Evolutionary conservation across 208 protist genomes (phyloP).

Genomic region (Trypanosoma platydactyli): DNA sequence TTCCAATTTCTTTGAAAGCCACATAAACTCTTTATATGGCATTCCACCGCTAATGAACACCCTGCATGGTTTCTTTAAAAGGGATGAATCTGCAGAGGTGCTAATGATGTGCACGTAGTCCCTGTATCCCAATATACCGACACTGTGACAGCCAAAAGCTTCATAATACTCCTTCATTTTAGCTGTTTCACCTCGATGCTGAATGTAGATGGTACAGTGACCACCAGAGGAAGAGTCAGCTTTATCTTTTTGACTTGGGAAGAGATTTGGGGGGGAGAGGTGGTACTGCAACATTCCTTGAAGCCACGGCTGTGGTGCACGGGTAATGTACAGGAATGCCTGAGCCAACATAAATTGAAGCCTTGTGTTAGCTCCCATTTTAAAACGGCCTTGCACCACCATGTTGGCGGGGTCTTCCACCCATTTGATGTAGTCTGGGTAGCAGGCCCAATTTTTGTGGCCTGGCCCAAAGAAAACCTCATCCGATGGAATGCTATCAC

Average conservation of each 20-base stretch:
- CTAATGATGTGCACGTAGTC: conserved; percentile 14
- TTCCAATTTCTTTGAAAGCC: conserved; percentile 15
- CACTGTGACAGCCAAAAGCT: conserved; percentile 35
- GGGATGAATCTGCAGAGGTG: not conserved
- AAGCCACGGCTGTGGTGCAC: conserved; percentile 40
- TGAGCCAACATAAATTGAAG: conserved; percentile 34
- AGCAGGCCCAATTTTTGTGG: conserved; percentile 17
- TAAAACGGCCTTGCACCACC: conserved; percentile 28
- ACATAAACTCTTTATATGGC: conserved; percentile 14
- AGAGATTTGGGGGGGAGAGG: conserved; percentile 3
- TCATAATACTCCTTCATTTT: conserved; percentile 42
- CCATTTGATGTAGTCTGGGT: conserved; percentile 21
- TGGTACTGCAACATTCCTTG: conserved; percentile 25
- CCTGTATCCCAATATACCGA: conserved; percentile 18
- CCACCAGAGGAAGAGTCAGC: no score
- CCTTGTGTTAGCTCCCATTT: conserved; percentile 16
- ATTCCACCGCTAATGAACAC: conserved; percentile 36
- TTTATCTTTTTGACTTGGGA: not conserved
- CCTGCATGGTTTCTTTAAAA: not conserved
- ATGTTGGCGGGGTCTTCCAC: conserved; percentile 18
- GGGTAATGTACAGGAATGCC: conserved; percentile 25
- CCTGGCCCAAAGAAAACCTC: conserved; percentile 22
- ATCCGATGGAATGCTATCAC: conserved; percentile 27
- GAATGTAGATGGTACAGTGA: conserved; percentile 24
- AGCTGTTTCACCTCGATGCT: conserved; percentile 27